Evolutionary conservation across 2,329 filamentous ascomycete species (phyloP), one percentile per base, ranked within the genome.

Genomic region (Aphanocladium album): DNA sequence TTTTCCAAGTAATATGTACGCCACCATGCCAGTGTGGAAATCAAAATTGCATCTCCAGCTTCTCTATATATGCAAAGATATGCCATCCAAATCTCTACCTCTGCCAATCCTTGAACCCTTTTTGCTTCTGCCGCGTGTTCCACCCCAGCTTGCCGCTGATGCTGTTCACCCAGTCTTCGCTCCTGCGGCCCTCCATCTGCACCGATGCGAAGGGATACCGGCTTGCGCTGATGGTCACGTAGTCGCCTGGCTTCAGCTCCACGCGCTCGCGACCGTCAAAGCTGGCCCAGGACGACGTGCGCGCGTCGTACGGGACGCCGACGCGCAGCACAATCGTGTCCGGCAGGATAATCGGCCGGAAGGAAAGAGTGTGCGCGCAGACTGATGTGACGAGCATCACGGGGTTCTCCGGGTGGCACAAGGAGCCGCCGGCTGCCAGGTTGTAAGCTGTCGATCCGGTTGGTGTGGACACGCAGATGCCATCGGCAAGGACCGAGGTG

Each of bases 381-480:
- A 98, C 96, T 54, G 93, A 89, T 0, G 93, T 96, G 6, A 98
- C 86, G 2, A 98, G 85, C 75, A 98, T 96, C 52, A 97, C 93
- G 0, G 93, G 95, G 72, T 97, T 98, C 68, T 98, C 95, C 0
- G 93, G 93, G 71, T 98, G 93, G 70, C 92, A 97, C 25, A 98
- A 83, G 3, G 91, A 96, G 21, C 93, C 93, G n/a, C 95, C 95
- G 0, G 93, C 93, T 0, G 93, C 93, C 21, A 98, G 87, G 70
- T 96, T 97, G 77, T 98, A 98, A 19, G 93, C 93, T 16, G 93
- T 98, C 6, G 90, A 95, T 16, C 93, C 95, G 0, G 95, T 98
- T 0, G 93, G 95, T 6, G 93, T 98, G 1, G 93, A 92, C 25
- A 98, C 89, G 71, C 92, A 96, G 62, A 98, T 85, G 14, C 93